These are phyloP conservation scores for Xylaria cubensis DNA, from an alignment of 495 filamentous ascomycete genomes.

Conservation along the genomic window DNA sequence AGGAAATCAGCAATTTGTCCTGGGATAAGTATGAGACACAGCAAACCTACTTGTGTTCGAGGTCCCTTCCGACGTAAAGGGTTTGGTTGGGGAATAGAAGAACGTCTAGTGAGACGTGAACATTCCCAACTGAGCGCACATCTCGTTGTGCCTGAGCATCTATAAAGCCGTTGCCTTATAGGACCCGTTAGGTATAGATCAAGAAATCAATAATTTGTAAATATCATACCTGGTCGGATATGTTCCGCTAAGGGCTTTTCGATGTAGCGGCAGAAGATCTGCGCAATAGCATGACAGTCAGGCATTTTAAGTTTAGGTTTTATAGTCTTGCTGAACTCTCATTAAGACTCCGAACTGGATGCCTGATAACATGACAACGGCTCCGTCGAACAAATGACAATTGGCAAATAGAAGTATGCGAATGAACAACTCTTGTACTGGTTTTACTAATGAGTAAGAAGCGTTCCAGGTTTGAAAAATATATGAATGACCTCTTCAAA, in stretches of 20 bases:
- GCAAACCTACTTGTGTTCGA: slow-evolving; percentile 1
- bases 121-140: background rate
- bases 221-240: slow-evolving; percentile 31
- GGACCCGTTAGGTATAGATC: background rate
- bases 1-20: background rate
- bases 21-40: background rate
- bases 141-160: background rate
- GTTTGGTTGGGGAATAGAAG: background rate
- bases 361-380: no score
- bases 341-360: background rate
- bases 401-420: background rate
- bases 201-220: background rate
- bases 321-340: background rate
- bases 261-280: slow-evolving; percentile 34
- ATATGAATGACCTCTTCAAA: background rate
- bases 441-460: background rate
- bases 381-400: background rate
- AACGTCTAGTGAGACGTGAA: slow-evolving; percentile 6
- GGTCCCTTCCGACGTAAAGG: slow-evolving; percentile 16
- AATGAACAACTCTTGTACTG: background rate
- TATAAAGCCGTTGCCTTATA: slow-evolving; percentile 17
- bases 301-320: background rate
- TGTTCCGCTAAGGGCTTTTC: slow-evolving; percentile 8
- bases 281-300: slow-evolving; percentile 29
- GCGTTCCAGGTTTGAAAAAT: background rate